A percentile compares a stretch with the other conserved stretches of the same genome.
Evolutionary conservation across 129 eudicot species (phyloP).

Genomic region (Ambrosia artemisiifolia): DNA sequence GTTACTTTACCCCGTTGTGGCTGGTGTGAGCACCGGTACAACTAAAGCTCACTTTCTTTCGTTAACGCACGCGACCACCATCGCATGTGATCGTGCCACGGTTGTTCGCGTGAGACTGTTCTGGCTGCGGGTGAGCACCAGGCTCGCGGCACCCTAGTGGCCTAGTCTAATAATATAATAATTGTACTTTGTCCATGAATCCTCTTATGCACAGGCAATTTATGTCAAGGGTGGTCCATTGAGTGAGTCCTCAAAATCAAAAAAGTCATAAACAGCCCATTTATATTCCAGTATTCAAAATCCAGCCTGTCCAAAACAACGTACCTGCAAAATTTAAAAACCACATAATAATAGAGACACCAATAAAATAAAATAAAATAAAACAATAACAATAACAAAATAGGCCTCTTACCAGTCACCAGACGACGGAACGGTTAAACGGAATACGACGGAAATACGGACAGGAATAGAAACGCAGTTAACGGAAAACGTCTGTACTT

Average conservation of each 20-base stretch:
- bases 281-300: neutral
- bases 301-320: slow-evolving; percentile 35
- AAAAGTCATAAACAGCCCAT: slow-evolving; percentile 29
- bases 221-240: slow-evolving; percentile 23
- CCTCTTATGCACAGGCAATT: slow-evolving; percentile 18
- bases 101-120: too few species aligned
- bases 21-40: too few species aligned
- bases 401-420: slow-evolving; percentile 13
- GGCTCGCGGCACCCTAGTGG: too few species aligned
- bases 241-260: slow-evolving; percentile 8
- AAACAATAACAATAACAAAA: neutral
- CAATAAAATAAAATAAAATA: too few species aligned
- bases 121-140: too few species aligned
- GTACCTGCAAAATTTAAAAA: slow-evolving; percentile 18
- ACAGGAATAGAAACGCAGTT: neutral
- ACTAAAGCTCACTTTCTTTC: too few species aligned
- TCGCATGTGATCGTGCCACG: too few species aligned
- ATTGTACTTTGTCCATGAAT: neutral
- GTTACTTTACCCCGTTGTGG: too few species aligned
- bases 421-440: slow-evolving; percentile 5
- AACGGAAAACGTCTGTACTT: neutral
- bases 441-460: slow-evolving; percentile 11
- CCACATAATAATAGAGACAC: neutral
- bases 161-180: too few species aligned
- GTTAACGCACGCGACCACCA: too few species aligned